Percentiles rank a stretch among this genome's conserved stretches.
These are phyloP conservation scores for Capronia coronata DNA, from an alignment of 2,329 filamentous ascomycete genomes.

Conservation along the genomic window DNA sequence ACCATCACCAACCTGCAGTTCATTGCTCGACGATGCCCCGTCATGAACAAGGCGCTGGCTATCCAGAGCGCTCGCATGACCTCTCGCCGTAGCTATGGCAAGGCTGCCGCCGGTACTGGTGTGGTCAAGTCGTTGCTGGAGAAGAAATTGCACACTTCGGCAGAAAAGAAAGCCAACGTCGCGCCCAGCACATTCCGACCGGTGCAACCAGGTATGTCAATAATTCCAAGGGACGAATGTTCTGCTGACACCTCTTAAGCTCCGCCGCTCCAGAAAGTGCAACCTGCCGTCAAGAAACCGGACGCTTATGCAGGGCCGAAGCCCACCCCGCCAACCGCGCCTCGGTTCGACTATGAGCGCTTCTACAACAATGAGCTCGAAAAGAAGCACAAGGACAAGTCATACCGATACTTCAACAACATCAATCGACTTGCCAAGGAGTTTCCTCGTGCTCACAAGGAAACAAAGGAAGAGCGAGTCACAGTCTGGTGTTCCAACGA, in stretches of 20 bases:
- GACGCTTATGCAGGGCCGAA: conserved; percentile 38
- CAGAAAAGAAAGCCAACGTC: conserved; percentile 69
- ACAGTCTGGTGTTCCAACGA: conserved; percentile 99
- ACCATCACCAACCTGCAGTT: conserved; percentile 97
- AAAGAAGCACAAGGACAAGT: conserved; percentile 99
- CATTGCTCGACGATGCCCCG: conserved; percentile 86
- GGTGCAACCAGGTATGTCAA: conserved; percentile 45
- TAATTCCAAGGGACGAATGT: not conserved
- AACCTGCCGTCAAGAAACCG: conserved; percentile 15
- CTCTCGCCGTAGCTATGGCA: conserved; percentile 27
- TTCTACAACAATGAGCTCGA: conserved; percentile 87
- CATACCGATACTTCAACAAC: conserved; percentile 99
- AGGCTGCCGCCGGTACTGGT: conserved; percentile 34
- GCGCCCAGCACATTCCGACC: conserved; percentile 50
- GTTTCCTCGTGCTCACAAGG: conserved; percentile 90
- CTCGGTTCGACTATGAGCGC: conserved; percentile 78
- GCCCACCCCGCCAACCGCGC: conserved; percentile 43
- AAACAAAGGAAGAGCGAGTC: conserved; percentile 72
- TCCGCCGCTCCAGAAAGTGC: conserved; percentile 18
- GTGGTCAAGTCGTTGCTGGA: conserved; percentile 35
- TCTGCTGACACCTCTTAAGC: conserved; percentile 7
- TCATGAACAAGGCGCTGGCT: conserved; percentile 96
- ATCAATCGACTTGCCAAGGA: conserved; percentile 97
- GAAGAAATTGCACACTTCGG: conserved; percentile 67
- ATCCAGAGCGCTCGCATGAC: conserved; percentile 57